These are phyloP conservation scores for Cicer judaicum DNA, from an alignment of 306 rosid genomes.

Conservation along the genomic window DNA sequence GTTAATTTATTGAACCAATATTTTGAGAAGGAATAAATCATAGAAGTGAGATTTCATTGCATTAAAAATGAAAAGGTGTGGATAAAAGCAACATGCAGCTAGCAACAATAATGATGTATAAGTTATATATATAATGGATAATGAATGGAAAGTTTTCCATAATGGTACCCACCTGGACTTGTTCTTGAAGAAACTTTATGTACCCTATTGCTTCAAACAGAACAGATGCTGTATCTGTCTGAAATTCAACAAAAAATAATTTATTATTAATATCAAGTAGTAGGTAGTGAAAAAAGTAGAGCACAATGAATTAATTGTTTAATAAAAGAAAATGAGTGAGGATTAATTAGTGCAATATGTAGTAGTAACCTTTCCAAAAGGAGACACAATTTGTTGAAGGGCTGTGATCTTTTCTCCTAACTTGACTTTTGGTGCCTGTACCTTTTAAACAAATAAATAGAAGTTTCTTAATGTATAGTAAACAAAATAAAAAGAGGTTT, in stretches of 20 bases:
- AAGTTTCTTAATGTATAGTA: slow-evolving; percentile 37
- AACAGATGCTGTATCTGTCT: slow-evolving; percentile 98
- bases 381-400: slow-evolving; percentile 98
- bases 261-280: slow-evolving; percentile 13
- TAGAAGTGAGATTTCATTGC: slow-evolving; percentile 19
- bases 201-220: slow-evolving; percentile 86
- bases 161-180: slow-evolving; percentile 69
- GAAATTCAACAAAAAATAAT: slow-evolving; percentile 43
- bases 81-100: not conserved
- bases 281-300: slow-evolving; percentile 47
- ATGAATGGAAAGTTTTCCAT: slow-evolving; percentile 30
- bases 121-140: slow-evolving; percentile 36
- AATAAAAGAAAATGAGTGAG: not conserved
- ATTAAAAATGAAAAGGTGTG: slow-evolving; percentile 24
- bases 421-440: slow-evolving; percentile 95
- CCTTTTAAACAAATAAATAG: slow-evolving; percentile 50
- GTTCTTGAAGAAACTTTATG: slow-evolving; percentile 88
- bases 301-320: slow-evolving; percentile 43
- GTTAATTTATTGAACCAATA: not conserved
- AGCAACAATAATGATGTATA: slow-evolving; percentile 32
- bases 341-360: slow-evolving; percentile 36
- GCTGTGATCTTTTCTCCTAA: slow-evolving; percentile 80
- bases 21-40: slow-evolving; percentile 2
- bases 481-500: not conserved
- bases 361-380: slow-evolving; percentile 88